Conservation (phyloP, 441 rosid species). For the Breynia disticha region DNA sequence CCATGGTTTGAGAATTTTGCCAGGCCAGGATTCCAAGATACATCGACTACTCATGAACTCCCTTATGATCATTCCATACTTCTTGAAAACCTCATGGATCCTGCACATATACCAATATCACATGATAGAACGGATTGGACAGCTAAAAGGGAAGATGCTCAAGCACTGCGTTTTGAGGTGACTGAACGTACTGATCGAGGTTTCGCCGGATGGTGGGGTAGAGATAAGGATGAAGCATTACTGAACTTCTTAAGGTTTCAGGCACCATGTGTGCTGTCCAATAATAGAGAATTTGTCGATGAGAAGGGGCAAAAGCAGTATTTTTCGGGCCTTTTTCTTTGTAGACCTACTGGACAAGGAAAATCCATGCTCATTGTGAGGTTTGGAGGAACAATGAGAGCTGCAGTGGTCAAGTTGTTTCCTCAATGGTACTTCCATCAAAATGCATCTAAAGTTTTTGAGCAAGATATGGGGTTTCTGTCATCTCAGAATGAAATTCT, state of each 20-base stretch:
- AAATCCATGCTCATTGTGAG: slow-evolving; percentile 88
- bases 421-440: slow-evolving; percentile 87
- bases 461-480: slow-evolving; percentile 92
- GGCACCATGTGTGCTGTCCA: slow-evolving; percentile 77
- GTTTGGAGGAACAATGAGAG: slow-evolving; percentile 63
- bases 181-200: slow-evolving; percentile 66
- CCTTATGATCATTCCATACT: slow-evolving; percentile 93
- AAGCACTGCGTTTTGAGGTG: slow-evolving; percentile 63
- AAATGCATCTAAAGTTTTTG: slow-evolving; percentile 75
- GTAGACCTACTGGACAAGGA: slow-evolving; percentile 94
- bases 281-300: slow-evolving; percentile 49
- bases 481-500: slow-evolving; percentile 85
- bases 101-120: slow-evolving; percentile 87
- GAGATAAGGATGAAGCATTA: slow-evolving; percentile 40
- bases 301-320: slow-evolving; percentile 62
- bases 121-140: slow-evolving; percentile 84
- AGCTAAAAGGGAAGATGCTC: slow-evolving; percentile 80
- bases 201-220: slow-evolving; percentile 90
- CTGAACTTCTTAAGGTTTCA: slow-evolving; percentile 54
- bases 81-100: slow-evolving; percentile 94
- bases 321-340: slow-evolving; percentile 71
- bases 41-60: slow-evolving; percentile 67
- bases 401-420: slow-evolving; percentile 37
- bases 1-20: slow-evolving; percentile 88
- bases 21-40: slow-evolving; percentile 63